A percentile compares a stretch with the other conserved stretches of the same genome.
These are phyloP conservation scores for Fusarium luffae DNA, from an alignment of 2,329 filamentous ascomycete species.

Conservation along the genomic window DNA sequence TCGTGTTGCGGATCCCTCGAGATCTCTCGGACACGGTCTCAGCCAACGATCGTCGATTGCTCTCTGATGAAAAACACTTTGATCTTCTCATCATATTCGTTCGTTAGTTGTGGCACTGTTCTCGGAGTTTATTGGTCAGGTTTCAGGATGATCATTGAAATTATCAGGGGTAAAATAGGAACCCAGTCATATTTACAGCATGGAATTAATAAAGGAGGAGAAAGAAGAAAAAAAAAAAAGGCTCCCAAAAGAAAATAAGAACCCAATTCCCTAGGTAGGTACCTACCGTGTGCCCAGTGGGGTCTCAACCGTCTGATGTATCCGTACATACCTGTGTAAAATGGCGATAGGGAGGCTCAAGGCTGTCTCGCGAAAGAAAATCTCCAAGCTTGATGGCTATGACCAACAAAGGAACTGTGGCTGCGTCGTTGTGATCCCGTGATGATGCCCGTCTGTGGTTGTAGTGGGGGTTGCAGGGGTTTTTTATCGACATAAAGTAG, in stretches of 20 bases:
- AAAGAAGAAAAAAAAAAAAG: background rate
- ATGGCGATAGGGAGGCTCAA: background rate
- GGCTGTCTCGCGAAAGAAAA: background rate
- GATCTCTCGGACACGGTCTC: background rate
- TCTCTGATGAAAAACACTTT: background rate
- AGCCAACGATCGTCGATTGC: background rate
- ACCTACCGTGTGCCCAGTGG: background rate
- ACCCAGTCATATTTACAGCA: background rate
- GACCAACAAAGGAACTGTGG: constrained; percentile 4
- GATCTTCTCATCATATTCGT: background rate
- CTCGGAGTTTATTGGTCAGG: background rate
- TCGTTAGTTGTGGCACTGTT: background rate
- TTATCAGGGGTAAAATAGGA: background rate
- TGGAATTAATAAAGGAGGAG: background rate
- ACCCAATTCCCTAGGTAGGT: background rate
- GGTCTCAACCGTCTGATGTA: background rate
- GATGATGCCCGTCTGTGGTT: constrained; percentile 40
- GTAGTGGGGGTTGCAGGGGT: constrained; percentile 17
- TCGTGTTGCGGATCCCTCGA: background rate
- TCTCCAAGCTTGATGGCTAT: background rate
- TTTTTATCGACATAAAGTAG: background rate
- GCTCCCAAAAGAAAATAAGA: background rate
- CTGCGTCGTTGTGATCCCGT: constrained; percentile 34
- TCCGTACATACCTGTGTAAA: background rate
- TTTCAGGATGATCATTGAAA: background rate